These are phyloP conservation scores for Phaeomoniella chlamydospora DNA, from an alignment of 2,329 filamentous ascomycete genomes.

Conservation along the genomic window DNA sequence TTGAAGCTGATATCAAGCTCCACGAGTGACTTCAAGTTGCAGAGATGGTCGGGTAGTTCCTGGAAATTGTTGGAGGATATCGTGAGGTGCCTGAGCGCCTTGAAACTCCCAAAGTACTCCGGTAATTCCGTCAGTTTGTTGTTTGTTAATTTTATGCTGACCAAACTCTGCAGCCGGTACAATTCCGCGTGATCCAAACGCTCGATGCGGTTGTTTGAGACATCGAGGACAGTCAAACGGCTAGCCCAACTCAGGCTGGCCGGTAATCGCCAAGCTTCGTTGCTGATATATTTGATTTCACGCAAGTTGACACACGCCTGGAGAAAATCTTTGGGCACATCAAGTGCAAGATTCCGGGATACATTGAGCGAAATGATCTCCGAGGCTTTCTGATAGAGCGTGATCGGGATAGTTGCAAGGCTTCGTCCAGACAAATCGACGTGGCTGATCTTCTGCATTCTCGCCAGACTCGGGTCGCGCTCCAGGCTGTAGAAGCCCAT, in stretches of 20 bases:
- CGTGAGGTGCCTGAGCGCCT: slow-evolving; percentile 67
- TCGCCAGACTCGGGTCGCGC: slow-evolving; percentile 63
- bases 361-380: slow-evolving; percentile 94
- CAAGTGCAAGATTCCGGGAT: slow-evolving; percentile 79
- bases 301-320: slow-evolving; percentile 80
- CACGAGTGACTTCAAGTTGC: slow-evolving; percentile 65
- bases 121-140: slow-evolving; percentile 74
- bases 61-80: slow-evolving; percentile 87
- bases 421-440: slow-evolving; percentile 85
- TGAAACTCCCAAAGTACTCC: slow-evolving; percentile 68
- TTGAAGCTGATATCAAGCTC: slow-evolving; percentile 98
- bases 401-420: slow-evolving; percentile 86
- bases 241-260: slow-evolving; percentile 68
- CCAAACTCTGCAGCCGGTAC: slow-evolving; percentile 56
- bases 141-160: slow-evolving; percentile 87
- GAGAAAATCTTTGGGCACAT: slow-evolving; percentile 92
- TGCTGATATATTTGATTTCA: slow-evolving; percentile 92
- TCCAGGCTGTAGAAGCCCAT: slow-evolving; percentile 64
- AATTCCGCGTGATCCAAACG: slow-evolving; percentile 76
- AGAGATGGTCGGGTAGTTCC: slow-evolving; percentile 72
- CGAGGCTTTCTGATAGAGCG: slow-evolving; percentile 74
- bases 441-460: slow-evolving; percentile 82
- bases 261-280: slow-evolving; percentile 77
- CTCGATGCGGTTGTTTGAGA: slow-evolving; percentile 87
- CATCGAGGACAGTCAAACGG: slow-evolving; percentile 75